A percentile compares a stretch with the other conserved stretches of the same genome.
These are phyloP conservation scores for Colletotrichum theobromicola DNA, from an alignment of 2,329 filamentous ascomycete species.

Conservation along the genomic window DNA sequence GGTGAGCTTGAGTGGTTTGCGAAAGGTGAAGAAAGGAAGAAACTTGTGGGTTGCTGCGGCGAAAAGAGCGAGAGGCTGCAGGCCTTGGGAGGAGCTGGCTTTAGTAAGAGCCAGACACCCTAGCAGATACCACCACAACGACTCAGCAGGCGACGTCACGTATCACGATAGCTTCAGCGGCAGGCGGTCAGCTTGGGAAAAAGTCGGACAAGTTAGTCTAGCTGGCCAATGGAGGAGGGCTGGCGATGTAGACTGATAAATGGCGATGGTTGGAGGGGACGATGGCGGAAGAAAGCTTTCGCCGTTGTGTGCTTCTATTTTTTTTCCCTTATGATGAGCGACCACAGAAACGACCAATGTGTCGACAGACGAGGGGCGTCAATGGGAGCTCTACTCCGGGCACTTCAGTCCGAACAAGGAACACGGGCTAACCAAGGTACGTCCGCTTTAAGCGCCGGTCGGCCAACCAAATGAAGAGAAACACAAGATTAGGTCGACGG, in stretches of 20 bases:
- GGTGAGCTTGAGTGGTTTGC: not conserved
- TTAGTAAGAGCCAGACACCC: conserved; percentile 21
- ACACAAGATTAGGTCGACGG: not conserved
- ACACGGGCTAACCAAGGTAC: not conserved
- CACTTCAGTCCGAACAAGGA: not conserved
- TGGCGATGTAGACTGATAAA: not conserved
- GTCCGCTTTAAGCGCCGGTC: not conserved
- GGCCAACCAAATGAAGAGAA: not conserved
- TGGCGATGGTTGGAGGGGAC: not conserved
- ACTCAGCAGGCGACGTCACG: conserved; percentile 18
- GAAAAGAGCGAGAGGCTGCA: conserved; percentile 4
- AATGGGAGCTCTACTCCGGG: conserved; percentile 11
- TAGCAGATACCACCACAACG: conserved; percentile 12
- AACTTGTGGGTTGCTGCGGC: conserved; percentile 14
- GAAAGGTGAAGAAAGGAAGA: not conserved
- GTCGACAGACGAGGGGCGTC: not conserved
- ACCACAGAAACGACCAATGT: not conserved
- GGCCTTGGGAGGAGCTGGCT: conserved; percentile 9
- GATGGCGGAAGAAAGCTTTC: not conserved
- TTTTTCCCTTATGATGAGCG: not conserved
- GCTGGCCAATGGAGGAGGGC: not conserved
- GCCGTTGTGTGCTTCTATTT: not conserved
- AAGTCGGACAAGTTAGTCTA: not conserved
- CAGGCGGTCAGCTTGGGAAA: not conserved
- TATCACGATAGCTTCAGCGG: conserved; percentile 19